Evolutionary conservation across 371 early-diverging fungal genomes (phyloP), one percentile per base, ranked within the genome.

Genomic region (Dichotomocladium elegans): DNA sequence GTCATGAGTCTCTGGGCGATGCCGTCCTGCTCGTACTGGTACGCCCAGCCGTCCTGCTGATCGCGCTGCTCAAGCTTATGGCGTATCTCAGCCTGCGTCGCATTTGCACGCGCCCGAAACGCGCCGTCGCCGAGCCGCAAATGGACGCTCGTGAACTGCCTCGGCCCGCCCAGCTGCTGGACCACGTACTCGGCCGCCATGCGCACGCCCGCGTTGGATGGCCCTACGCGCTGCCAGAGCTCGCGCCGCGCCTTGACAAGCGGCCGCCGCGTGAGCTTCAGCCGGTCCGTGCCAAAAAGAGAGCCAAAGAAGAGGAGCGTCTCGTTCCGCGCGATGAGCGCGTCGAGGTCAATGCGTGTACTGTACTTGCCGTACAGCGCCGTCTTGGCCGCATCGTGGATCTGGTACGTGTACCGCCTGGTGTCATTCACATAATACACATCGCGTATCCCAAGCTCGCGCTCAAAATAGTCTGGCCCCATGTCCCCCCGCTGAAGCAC

Each of bases 101-200:
- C 47, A 2, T 22, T 43, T 26, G 63, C 51, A 12, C 30, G 40
- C 21, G 53, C 47, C 26, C 54, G 52, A 47, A 68, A 68, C 1
- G 57, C 46, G 37, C 70, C 70, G 41, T 65, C 66, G n/a, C 68
- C 72, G 19, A 55, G 55, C 31, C 74, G 56, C 21, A 68, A 24
- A 48, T 74, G 74, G 21, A 65, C 58, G 34, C 68, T 64, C 0
- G 62, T 31, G 37, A 60, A 74, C 5, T 63, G 43, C 3, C 53
- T 58, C 4, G 31, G 21, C 9, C 66, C 74, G 15, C 74, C 74
- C 4, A 74, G 53, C 37, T 35, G 51, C 4, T 43, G 41, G 12
- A 61, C 29, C 24, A 72, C 55, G 17, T 49, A 25, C 12, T 50
- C 43, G 1, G 63, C 56, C 19, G 51, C 30, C n/a, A 58, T n/a